phyloP scores from a whole-genome alignment of 1,139 yeast genomes.

The Kurtzmaniella quercitrusa region DNA sequence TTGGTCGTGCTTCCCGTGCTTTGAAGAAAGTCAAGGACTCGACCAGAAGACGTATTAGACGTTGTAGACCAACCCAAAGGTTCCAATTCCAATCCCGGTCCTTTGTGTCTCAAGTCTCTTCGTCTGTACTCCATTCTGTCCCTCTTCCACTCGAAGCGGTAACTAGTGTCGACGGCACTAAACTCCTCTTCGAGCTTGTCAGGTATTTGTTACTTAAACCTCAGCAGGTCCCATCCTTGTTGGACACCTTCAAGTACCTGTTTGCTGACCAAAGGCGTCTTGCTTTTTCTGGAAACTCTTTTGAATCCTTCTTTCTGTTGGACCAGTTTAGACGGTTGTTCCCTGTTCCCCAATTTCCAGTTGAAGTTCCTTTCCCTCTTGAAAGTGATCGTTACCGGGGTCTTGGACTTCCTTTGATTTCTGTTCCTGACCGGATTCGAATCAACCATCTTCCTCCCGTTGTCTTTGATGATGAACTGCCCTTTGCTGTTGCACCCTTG shows the following conservation, averaged over 20 bases:
- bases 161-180: not conserved
- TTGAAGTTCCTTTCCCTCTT: too few species aligned
- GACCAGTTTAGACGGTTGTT: too few species aligned
- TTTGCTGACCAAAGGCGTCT: not conserved
- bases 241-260: not conserved
- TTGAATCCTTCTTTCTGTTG: too few species aligned
- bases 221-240: not conserved
- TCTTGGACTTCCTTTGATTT: too few species aligned
- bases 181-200: not conserved
- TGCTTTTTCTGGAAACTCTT: not conserved
- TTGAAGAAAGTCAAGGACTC: not conserved
- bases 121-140: not conserved
- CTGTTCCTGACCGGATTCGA: not conserved
- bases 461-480: too few species aligned
- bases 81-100: not conserved
- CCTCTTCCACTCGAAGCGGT: not conserved
- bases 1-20: not conserved
- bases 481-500: too few species aligned
- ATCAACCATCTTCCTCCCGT: too few species aligned
- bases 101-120: not conserved
- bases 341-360: too few species aligned
- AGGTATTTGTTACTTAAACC: not conserved
- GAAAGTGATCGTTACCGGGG: too few species aligned
- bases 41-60: not conserved
- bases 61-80: not conserved